A percentile compares a stretch with the other conserved stretches of the same genome.
These are phyloP conservation scores for Leishmania aethiopica DNA, from an alignment of 208 protist genomes.

Conservation along the genomic window DNA sequence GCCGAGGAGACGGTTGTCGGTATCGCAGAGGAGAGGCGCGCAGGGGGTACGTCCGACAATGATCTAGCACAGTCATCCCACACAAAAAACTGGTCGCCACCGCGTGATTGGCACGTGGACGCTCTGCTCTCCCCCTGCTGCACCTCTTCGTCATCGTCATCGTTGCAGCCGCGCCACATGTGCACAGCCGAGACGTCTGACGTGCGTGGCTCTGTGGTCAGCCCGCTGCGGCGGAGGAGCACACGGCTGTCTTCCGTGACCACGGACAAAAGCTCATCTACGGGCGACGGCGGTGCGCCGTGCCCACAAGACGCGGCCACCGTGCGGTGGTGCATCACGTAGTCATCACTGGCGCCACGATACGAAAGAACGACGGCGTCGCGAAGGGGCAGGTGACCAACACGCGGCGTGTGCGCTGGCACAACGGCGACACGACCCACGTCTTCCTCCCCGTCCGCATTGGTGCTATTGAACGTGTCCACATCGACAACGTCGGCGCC, in stretches of 20 bases:
- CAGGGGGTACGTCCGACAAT: neutral
- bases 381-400: neutral
- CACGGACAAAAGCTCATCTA: slow-evolving; percentile 20
- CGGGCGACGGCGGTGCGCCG: neutral
- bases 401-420: neutral
- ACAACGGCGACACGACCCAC: neutral
- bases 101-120: neutral
- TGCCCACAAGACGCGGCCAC: neutral
- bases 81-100: neutral
- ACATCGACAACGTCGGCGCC: slow-evolving; percentile 1
- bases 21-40: neutral
- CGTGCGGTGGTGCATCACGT: neutral
- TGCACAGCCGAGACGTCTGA: neutral
- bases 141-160: neutral
- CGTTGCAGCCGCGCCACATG: slow-evolving; percentile 7
- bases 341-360: slow-evolving; percentile 11
- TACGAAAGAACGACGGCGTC: slow-evolving; percentile 30
- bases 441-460: neutral
- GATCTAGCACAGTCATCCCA: neutral
- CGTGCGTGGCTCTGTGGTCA: neutral
- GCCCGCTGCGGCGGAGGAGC: slow-evolving; percentile 17
- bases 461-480: neutral
- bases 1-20: slow-evolving; percentile 5
- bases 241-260: slow-evolving; percentile 28
- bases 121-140: neutral